A percentile compares a stretch with the other conserved stretches of the same genome.
Evolutionary conservation across 352 stramenopile genomes (phyloP).

Genomic region (Pythium brachiatum): DNA sequence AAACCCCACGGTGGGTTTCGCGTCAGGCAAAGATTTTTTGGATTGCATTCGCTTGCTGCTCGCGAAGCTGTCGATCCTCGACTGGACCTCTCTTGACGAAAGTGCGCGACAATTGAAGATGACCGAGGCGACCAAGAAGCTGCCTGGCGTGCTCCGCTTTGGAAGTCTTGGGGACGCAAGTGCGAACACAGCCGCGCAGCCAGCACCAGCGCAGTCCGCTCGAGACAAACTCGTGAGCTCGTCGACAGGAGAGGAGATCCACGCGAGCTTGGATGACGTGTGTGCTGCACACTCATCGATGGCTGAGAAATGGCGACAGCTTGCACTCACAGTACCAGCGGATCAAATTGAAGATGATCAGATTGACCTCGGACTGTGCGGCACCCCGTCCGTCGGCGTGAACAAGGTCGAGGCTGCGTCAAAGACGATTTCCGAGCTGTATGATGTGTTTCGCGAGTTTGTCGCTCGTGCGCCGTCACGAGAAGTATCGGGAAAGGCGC

Average conservation of each 20-base stretch:
- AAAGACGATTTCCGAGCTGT: slow-evolving; percentile 28
- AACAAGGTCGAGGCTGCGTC: slow-evolving; percentile 19
- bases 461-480: neutral
- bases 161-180: slow-evolving; percentile 29
- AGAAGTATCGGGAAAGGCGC: slow-evolving; percentile 13
- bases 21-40: slow-evolving; percentile 48
- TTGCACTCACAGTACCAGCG: slow-evolving; percentile 21
- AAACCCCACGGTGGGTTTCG: slow-evolving; percentile 32
- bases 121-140: slow-evolving; percentile 42
- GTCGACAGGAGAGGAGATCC: slow-evolving; percentile 31
- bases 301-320: slow-evolving; percentile 32
- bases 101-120: slow-evolving; percentile 51
- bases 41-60: slow-evolving; percentile 70
- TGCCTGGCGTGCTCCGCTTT: slow-evolving; percentile 46
- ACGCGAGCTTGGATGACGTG: slow-evolving; percentile 32
- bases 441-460: slow-evolving; percentile 31
- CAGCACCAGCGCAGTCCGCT: slow-evolving; percentile 18
- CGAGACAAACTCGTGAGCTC: slow-evolving; percentile 30
- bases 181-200: neutral
- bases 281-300: slow-evolving; percentile 32
- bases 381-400: slow-evolving; percentile 17
- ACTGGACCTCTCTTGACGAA: slow-evolving; percentile 71
- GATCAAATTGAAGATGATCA: slow-evolving; percentile 35
- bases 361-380: slow-evolving; percentile 50
- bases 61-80: slow-evolving; percentile 73